These are phyloP conservation scores for Laetiporus sulphureus DNA, from an alignment of 1,284 basidiomycete species.

Conservation along the genomic window DNA sequence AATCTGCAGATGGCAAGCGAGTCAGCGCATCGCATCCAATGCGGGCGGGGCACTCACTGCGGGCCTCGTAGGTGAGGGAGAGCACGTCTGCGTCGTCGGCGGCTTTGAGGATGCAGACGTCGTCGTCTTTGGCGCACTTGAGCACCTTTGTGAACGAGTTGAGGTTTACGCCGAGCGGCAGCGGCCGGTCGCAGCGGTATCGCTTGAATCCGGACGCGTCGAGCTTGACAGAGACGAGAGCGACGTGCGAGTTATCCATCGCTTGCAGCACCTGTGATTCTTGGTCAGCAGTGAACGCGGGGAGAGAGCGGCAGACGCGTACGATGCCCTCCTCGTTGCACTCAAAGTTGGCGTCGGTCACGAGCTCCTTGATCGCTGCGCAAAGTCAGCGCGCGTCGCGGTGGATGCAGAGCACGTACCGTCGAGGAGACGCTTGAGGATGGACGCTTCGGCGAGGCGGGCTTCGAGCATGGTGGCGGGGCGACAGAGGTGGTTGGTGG, in stretches of 20 bases:
- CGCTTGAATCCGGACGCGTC: constrained; percentile 75
- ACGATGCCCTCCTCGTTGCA: constrained; percentile 96
- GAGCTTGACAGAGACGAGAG: constrained; percentile 84
- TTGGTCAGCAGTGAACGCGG: no score
- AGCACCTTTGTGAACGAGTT: constrained; percentile 91
- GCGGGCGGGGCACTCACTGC: constrained; percentile 49
- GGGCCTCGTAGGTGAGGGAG: constrained; percentile 87
- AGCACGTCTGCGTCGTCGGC: constrained; percentile 89
- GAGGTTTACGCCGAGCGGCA: constrained; percentile 91
- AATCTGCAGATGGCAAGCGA: constrained; percentile 43
- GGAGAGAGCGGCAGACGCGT: constrained; percentile 34
- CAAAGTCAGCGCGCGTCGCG: constrained; percentile 8
- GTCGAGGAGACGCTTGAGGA: constrained; percentile 84
- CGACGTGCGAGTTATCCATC: constrained; percentile 99
- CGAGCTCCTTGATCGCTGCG: constrained; percentile 93
- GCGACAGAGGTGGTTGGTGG: no score
- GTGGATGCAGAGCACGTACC: constrained; percentile 40
- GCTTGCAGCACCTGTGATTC: constrained; percentile 75
- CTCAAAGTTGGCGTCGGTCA: constrained; percentile 97
- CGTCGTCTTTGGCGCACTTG: constrained; percentile 96
- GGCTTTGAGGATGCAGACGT: constrained; percentile 89
- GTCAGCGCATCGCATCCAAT: constrained; percentile 6
- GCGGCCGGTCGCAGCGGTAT: constrained; percentile 94
- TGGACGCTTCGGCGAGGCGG: constrained; percentile 75
- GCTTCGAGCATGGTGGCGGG: constrained; percentile 78